Percentiles rank a stretch among this genome's conserved stretches.
Conservation (phyloP, 306 rosid species). For the Vigna trinervia region DNA sequence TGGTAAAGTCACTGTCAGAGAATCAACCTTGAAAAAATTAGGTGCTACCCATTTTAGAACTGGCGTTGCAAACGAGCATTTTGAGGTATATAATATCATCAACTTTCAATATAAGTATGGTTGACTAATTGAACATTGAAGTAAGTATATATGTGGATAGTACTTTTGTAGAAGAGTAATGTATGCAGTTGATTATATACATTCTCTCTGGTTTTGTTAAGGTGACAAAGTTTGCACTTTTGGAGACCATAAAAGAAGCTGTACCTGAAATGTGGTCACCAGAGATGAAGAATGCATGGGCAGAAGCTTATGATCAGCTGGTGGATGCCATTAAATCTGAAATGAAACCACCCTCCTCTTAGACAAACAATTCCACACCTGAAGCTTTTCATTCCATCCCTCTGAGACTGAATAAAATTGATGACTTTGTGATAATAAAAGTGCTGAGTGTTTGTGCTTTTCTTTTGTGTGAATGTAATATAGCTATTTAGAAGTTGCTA, state of each 20-base stretch:
- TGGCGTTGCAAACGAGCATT: slow-evolving; percentile 75
- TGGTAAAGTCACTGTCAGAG: slow-evolving; percentile 74
- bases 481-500: neutral
- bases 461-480: neutral
- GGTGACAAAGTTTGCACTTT: slow-evolving; percentile 75
- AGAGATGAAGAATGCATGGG: slow-evolving; percentile 85
- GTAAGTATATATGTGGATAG: too few relatives aligned
- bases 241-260: slow-evolving; percentile 80
- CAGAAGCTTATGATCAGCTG: slow-evolving; percentile 77
- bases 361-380: slow-evolving; percentile 9
- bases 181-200: too few relatives aligned
- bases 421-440: neutral
- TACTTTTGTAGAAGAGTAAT: too few relatives aligned
- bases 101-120: neutral
- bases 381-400: neutral
- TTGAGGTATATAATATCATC: slow-evolving; percentile 56
- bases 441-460: neutral
- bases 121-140: neutral
- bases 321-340: slow-evolving; percentile 81
- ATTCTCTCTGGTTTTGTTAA: slow-evolving; percentile 8
- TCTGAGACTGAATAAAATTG: slow-evolving; percentile 25
- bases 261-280: slow-evolving; percentile 81
- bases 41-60: slow-evolving; percentile 67
- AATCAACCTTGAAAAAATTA: slow-evolving; percentile 66
- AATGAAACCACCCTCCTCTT: slow-evolving; percentile 64